Evolutionary conservation across 768 basidiomycete genomes (phyloP), one percentile per base, ranked within the genome.

Genomic region (Tricholoma saponaceum): DNA sequence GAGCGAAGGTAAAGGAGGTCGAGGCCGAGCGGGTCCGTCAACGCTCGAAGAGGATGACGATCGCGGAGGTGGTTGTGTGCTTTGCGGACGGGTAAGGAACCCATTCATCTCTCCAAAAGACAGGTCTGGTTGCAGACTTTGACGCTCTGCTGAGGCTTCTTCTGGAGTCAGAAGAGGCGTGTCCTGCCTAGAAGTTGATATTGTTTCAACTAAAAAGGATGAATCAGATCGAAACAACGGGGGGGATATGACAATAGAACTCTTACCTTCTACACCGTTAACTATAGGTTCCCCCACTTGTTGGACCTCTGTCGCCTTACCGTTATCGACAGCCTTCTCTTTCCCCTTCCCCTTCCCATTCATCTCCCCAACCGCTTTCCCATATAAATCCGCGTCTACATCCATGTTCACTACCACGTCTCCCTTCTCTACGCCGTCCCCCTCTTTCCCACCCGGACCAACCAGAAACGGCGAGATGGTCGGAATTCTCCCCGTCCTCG

Each of bases 401-500:
- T 60, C 55, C 54, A 56, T 18, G 3, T 46, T 8, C 28, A 5
- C n/a, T 18, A 30, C n/a, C 7, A 8, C 26, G 16, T 30, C 18
- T 6, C 41, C 41, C 41, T 43, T 20, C 41, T 20, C 16, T 28
- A 18, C 28, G 1, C n/a, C 9, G 18, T 28, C 26, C 16, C 7
- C 9, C 14, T n/a, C 26, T 5, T n/a, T 18, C 5, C 25, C 25
- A n/a, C 46, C 5, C 26, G 23, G 25, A 14, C 0, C 16, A 26
- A 25, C 46, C 23, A 16, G 5, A 16, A 47, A 47, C 7, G 14
- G 2, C 25, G 22, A 58, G 3, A 69, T 61, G 0, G 52, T 25
- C 0, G 81, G 82, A 35, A 90, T 67, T 1, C 47, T 51, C 0
- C 89, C 91, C 0, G 71, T 77, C 25, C 64, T 67, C 8, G 80